A percentile compares a stretch with the other conserved stretches of the same genome.
These are phyloP conservation scores for Carex arenaria DNA, from an alignment of 202 grass and related monocot species.

Conservation along the genomic window DNA sequence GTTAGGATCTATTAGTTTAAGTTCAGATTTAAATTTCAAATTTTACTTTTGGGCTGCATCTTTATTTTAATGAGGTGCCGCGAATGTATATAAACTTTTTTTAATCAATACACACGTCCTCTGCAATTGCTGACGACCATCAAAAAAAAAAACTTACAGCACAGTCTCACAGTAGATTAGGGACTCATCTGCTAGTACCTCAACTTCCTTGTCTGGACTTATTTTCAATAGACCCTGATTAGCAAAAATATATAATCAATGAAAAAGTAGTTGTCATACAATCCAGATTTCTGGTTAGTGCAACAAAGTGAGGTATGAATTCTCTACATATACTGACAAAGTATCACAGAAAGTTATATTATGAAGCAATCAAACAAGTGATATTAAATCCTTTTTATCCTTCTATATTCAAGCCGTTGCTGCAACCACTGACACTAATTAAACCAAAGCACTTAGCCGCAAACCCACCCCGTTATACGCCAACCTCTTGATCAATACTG, in stretches of 20 bases:
- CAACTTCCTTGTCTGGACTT: constrained; percentile 34
- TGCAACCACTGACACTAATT: background rate
- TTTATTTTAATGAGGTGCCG: too few relatives aligned
- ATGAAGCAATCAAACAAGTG: background rate
- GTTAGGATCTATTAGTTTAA: too few relatives aligned
- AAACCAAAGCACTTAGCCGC: background rate
- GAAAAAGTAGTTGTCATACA: background rate
- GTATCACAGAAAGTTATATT: background rate
- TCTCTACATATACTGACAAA: background rate
- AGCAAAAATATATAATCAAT: background rate
- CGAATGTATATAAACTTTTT: too few relatives aligned
- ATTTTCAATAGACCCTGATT: constrained; percentile 60
- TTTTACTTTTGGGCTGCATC: too few relatives aligned
- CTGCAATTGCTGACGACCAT: too few relatives aligned
- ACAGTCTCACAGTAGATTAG: too few relatives aligned
- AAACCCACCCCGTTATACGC: background rate
- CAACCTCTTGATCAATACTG: background rate
- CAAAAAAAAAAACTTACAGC: too few relatives aligned
- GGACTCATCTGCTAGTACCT: constrained; percentile 42
- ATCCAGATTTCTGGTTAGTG: background rate
- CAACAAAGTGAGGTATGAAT: background rate
- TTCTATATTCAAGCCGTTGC: background rate
- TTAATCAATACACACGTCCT: too few relatives aligned
- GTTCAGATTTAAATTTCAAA: too few relatives aligned
- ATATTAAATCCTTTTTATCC: background rate